A percentile compares a stretch with the other conserved stretches of the same genome.
phyloP scores from a whole-genome alignment of 352 stramenopile species.

The Thraustochytrium sp. region DNA sequence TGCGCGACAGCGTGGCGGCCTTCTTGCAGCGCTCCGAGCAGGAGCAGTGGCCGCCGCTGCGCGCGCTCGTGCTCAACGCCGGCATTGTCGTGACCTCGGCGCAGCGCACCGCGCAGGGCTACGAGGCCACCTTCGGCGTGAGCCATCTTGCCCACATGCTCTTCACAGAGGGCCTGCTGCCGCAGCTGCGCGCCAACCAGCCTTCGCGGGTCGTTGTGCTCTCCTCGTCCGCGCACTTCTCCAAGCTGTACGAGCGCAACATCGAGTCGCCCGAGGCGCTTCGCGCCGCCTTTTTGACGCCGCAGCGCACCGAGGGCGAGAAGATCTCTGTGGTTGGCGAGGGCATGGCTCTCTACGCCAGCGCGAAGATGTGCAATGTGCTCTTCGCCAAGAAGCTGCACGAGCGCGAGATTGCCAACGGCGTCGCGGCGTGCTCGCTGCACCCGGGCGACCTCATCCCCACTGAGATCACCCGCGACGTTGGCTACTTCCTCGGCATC shows the following conservation, averaged over 20 bases:
- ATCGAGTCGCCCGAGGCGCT: not conserved
- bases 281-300: not conserved
- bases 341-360: slow-evolving; percentile 28
- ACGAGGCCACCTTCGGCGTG: not conserved
- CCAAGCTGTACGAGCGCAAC: not conserved
- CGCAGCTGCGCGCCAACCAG: not conserved
- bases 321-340: not conserved
- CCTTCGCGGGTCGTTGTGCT: slow-evolving; percentile 20
- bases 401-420: not conserved
- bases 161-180: slow-evolving; percentile 11
- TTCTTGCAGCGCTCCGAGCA: not conserved
- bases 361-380: slow-evolving; percentile 41
- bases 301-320: not conserved
- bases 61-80: slow-evolving; percentile 22
- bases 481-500: not conserved
- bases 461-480: slow-evolving; percentile 4
- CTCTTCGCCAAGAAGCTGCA: slow-evolving; percentile 39
- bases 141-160: slow-evolving; percentile 33
- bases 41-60: slow-evolving; percentile 7
- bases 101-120: slow-evolving; percentile 22
- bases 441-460: slow-evolving; percentile 17
- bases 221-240: slow-evolving; percentile 15
- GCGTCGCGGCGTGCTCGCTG: not conserved
- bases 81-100: not conserved
- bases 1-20: not conserved